Base-by-base conservation (phyloP, 257 asterid species). In the Ilex aquifolium region DNA sequence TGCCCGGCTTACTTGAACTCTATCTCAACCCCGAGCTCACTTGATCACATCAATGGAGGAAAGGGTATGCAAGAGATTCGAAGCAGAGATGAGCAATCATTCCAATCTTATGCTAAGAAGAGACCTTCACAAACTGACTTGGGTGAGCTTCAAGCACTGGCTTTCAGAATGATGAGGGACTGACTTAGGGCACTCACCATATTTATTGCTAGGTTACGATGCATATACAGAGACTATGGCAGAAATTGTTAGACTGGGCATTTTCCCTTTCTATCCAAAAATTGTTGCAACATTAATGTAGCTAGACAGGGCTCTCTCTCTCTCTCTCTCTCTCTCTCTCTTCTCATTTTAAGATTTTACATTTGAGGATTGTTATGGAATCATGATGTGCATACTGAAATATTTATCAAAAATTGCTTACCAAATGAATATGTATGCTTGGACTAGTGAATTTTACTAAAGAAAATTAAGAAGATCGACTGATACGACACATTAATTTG, bases 91-190 rank as follows among this genome's bases (percentile, higher is more conserved):
- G 72, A 65, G 2, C 59, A 40, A 11, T 57, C 66, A 1, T 73
- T 56, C 56, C 83, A 71, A 14, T 59, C 66, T 15, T 72, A 61
- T 62, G 49, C 68, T 65, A 82, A 71, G 81, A 88, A 78, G 78
- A 81, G 90, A 60, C 68, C 83, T 32, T 78, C 95, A 21, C 91
- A 80, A 74, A 76, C 83, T 16, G 96, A 91, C 29, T 29, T 88
- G 76, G 78, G 81, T 57, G 98, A 91, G 74, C 95, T 88, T 44
- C 96, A 91, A 71, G 92, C 85, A 39, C 68, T 91, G 74, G 98
- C 98, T 63, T 67, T 84, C 21, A 78, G 95, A 65, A 91, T 88
- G 95, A 88, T 88, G 88, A 88, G 82, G 51, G 71, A 72, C 59
- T 81, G 60, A 77, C 6, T 0, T 21, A 21, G 27, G 27, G 15